Percentiles rank a stretch among this genome's conserved stretches.
Conservation (phyloP, 2,329 filamentous ascomycete genomes). For the Sporothrix pallida region DNA sequence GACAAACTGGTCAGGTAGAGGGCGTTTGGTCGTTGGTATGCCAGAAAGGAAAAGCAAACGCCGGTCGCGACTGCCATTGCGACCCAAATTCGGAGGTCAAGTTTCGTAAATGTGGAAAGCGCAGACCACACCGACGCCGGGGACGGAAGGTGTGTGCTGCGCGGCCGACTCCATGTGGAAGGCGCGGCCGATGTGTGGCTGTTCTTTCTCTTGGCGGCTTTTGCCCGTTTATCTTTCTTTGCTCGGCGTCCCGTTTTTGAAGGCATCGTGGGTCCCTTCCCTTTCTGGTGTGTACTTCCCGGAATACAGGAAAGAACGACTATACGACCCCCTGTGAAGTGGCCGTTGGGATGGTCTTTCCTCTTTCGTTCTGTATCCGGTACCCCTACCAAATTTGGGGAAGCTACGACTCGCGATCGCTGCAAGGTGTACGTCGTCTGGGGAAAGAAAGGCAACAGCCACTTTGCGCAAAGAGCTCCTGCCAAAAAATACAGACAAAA, state of each 20-base stretch:
- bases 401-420: background rate
- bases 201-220: background rate
- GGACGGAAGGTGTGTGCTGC: background rate
- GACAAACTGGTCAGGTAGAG: background rate
- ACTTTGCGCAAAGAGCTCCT: too few species aligned
- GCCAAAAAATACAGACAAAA: background rate
- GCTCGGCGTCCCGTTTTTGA: background rate
- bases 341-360: background rate
- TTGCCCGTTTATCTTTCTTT: constrained; percentile 17
- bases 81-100: background rate
- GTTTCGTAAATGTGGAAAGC: background rate
- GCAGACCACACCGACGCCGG: background rate
- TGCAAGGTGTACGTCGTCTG: background rate
- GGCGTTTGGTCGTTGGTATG: too few species aligned
- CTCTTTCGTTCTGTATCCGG: background rate
- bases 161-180: constrained; percentile 12
- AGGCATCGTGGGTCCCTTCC: background rate
- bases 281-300: background rate
- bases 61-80: constrained; percentile 15
- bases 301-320: background rate
- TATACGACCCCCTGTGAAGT: background rate
- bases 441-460: too few species aligned
- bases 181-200: constrained; percentile 12
- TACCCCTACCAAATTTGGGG: background rate
- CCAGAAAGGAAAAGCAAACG: too few species aligned